These are phyloP conservation scores for Kwoniella europaea DNA, from an alignment of 768 basidiomycete species.

Conservation along the genomic window DNA sequence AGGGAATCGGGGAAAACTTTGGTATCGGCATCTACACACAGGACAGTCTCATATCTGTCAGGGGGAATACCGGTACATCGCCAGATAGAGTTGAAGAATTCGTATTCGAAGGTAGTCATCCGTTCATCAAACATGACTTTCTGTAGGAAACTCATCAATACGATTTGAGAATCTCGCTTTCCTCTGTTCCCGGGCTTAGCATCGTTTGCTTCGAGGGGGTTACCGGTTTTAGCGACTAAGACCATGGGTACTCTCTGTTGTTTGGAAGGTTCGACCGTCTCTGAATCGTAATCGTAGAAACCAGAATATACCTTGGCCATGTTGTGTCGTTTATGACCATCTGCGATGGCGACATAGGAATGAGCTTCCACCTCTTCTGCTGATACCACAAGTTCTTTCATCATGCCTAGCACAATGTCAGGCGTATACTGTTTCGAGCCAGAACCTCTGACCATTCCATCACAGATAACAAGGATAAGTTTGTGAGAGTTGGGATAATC, in stretches of 20 bases:
- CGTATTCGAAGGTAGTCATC: constrained; percentile 99
- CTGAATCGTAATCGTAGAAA: constrained; percentile 92
- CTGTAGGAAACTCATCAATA: constrained; percentile 96
- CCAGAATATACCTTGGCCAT: constrained; percentile 99
- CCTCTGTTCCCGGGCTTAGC: constrained; percentile 97
- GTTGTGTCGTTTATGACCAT: constrained; percentile 99
- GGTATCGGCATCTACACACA: constrained; percentile 97
- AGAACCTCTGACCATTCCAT: constrained; percentile 97
- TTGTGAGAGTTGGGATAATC: constrained; percentile 99
- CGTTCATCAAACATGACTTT: constrained; percentile 99
- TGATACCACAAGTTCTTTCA: constrained; percentile 87
- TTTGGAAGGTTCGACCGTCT: constrained; percentile 85
- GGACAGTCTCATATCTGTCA: constrained; percentile 90
- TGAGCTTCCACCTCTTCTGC: constrained; percentile 86
- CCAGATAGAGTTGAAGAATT: constrained; percentile 99
- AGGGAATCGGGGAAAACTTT: constrained; percentile 99
- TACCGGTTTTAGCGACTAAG: constrained; percentile 93
- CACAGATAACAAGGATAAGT: constrained; percentile 89
- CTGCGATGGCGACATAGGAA: constrained; percentile 97
- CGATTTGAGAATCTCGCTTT: constrained; percentile 97
- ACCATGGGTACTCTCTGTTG: constrained; percentile 97
- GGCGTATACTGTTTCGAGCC: constrained; percentile 89
- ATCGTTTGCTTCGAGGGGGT: constrained; percentile 84
- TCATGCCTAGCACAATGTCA: constrained; percentile 92
- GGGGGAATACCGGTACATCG: constrained; percentile 91